Evolutionary conservation across 2,329 filamentous ascomycete species (phyloP).

Genomic region (Lachnellula suecica): DNA sequence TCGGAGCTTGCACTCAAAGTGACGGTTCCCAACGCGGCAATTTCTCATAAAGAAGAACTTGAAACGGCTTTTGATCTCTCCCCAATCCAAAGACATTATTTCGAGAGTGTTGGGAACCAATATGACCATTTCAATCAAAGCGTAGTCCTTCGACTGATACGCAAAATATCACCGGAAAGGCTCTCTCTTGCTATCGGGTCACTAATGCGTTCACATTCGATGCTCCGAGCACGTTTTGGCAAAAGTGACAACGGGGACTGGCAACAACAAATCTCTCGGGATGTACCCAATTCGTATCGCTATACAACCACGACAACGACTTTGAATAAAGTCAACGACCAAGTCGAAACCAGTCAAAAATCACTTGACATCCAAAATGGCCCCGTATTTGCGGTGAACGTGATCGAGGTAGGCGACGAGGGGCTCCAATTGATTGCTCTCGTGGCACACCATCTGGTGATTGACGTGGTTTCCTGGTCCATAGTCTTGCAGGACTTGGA

Average conservation of each 20-base stretch:
- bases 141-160: not conserved
- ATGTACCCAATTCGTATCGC: conserved; percentile 22
- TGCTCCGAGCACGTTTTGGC: conserved; percentile 38
- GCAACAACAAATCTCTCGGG: conserved; percentile 33
- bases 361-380: conserved; percentile 25
- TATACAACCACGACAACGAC: not conserved
- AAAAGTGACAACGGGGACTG: conserved; percentile 29
- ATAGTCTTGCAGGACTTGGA: conserved; percentile 37
- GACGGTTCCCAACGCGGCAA: not conserved
- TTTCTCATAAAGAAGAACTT: not conserved
- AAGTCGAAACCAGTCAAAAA: conserved; percentile 31
- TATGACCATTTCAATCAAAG: conserved; percentile 14
- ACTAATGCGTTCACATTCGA: conserved; percentile 35
- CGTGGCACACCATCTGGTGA: conserved; percentile 21
- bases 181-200: conserved; percentile 26
- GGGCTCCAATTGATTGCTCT: conserved; percentile 35
- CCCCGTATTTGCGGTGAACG: conserved; percentile 15
- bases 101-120: conserved; percentile 8
- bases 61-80: conserved; percentile 17
- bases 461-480: conserved; percentile 38
- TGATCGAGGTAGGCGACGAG: conserved; percentile 9
- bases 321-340: not conserved
- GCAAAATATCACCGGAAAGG: not conserved
- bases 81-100: conserved; percentile 27
- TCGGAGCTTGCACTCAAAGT: conserved; percentile 7